Percentiles rank a stretch among this genome's conserved stretches.
Evolutionary conservation across 176 grass and related monocot genomes (phyloP).

Genomic region (Rhynchospora tenuis): DNA sequence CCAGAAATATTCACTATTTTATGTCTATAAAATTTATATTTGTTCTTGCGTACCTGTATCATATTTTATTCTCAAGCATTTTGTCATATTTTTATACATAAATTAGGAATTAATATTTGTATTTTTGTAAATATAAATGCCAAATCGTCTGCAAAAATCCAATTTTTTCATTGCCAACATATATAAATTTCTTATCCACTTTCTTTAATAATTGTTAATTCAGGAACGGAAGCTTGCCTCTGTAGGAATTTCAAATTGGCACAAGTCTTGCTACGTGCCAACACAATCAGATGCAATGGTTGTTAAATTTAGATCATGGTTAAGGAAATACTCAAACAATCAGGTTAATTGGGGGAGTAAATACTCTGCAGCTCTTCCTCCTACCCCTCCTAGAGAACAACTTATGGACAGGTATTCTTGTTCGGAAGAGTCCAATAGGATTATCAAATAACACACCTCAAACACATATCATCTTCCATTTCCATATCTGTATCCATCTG

Average conservation of each 20-base stretch:
- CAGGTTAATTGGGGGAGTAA: slow-evolving; percentile 39
- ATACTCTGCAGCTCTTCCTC: slow-evolving; percentile 24
- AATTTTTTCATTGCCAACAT: neutral
- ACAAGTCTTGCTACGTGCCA: slow-evolving; percentile 57
- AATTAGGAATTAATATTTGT: too few relatives aligned
- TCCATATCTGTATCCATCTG: too few relatives aligned
- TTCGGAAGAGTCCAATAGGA: neutral
- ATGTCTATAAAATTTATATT: too few relatives aligned
- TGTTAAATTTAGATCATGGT: slow-evolving; percentile 69
- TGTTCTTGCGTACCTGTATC: too few relatives aligned
- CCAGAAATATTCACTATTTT: too few relatives aligned
- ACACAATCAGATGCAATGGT: slow-evolving; percentile 64
- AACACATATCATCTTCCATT: too few relatives aligned
- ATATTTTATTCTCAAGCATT: too few relatives aligned
- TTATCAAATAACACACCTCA: too few relatives aligned
- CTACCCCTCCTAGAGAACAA: slow-evolving; percentile 39
- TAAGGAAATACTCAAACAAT: slow-evolving; percentile 54
- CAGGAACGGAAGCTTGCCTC: slow-evolving; percentile 52
- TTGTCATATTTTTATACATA: too few relatives aligned
- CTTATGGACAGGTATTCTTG: slow-evolving; percentile 59
- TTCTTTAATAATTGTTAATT: neutral
- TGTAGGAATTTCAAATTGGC: slow-evolving; percentile 46
- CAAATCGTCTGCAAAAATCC: too few relatives aligned
- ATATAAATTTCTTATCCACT: neutral
- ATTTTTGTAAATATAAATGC: too few relatives aligned